Base-by-base conservation (phyloP, 768 basidiomycete species). In the Cantharellus cinnabarinus region DNA sequence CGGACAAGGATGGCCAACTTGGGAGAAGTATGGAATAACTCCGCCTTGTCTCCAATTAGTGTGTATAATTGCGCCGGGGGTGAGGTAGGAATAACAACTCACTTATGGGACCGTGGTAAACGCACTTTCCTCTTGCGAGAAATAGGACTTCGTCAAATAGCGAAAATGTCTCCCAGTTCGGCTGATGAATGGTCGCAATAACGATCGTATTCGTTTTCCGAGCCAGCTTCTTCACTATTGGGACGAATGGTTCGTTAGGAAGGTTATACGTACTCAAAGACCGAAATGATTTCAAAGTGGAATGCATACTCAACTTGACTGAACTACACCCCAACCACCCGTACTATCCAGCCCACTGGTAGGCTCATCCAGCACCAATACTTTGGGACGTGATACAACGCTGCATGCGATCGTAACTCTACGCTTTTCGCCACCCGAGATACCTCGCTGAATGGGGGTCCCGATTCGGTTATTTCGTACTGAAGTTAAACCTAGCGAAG, bases 101-200 rank as follows among this genome's bases (percentile, higher is more conserved):
- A 20, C 59, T 34, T 48, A 66, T 66, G 48, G 70, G 58, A 55
- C 78, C 65, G 69, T 73, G 62, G 68, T 72, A 68, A 68, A 79
- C 58, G 54, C 71, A 68, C 54, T 70, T 69, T 0, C 82, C 82
- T 40, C 74, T 72, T 0, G 79, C 71, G 7, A 85, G 72, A 29
- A 85, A 68, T 42, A 80, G 68, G 4, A 83, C 69, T 35, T 76
- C 70, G 53, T 79, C 79, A 65, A 85, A 84, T 42, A 79, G 74
- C 0, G 74, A 65, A 52, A 82, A 75, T 0, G 80, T 81, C 60
- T 79, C 78, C 39, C 76, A 75, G 34, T 76, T 75, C 0, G 82
- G 82, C 59, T 83, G 82, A 62, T 85, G 83, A 57, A 85, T 82
- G 4, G 79, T 79, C 20, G 78, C 77, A 50, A 83, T 73, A 41